Evolutionary conservation across 169 alveolate species (phyloP), one percentile per base, ranked within the genome.

Genomic region (Eimeria praecox): DNA sequence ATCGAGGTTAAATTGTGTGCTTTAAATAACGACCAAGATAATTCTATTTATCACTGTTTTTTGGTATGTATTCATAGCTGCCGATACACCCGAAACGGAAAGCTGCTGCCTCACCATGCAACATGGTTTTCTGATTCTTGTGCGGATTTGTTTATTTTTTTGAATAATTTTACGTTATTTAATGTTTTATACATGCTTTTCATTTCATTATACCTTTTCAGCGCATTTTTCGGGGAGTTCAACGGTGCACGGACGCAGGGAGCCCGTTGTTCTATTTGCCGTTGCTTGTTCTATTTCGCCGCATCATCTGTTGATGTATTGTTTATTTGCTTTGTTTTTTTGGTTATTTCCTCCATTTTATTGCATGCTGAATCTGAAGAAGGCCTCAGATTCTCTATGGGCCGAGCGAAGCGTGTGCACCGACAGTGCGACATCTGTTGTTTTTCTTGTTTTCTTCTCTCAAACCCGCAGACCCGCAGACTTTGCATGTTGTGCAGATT

Each of bases 51-150:
- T 44, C 18, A 75, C 49, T 38, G 62, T 62, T 42, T 62, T 42
- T 20, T 12, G 86, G 86, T 75, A 75, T 8, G 86, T 27, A 44
- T 20, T 3, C 44, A 8, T 35, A 75, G 62, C 86, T 75, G 86
- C 59, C 62, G n/a, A 75, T 40, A 75, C 59, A 42, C 86, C 59
- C 20, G 86, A 75, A 42, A 14, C 78, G 86, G 42, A 42, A 14
- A 42, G 78, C 78, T 24, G 86, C 59, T 40, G 86, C 62, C 27
- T 35, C 86, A 35, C 18, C 38, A 42, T 75, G 12, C 86, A 44
- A n/a, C n/a, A n/a, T n/a, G 22, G 20, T 40, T 75, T 75, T 38
- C 20, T 75, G 16, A 0, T 44, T 42, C 86, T 38, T 24, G 6
- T n/a, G 1, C 30, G 38, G 35, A 42, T 75, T 27, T 75, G 35